phyloP scores from a whole-genome alignment of 2,329 filamentous ascomycete genomes.

The Cercospora berteroae region DNA sequence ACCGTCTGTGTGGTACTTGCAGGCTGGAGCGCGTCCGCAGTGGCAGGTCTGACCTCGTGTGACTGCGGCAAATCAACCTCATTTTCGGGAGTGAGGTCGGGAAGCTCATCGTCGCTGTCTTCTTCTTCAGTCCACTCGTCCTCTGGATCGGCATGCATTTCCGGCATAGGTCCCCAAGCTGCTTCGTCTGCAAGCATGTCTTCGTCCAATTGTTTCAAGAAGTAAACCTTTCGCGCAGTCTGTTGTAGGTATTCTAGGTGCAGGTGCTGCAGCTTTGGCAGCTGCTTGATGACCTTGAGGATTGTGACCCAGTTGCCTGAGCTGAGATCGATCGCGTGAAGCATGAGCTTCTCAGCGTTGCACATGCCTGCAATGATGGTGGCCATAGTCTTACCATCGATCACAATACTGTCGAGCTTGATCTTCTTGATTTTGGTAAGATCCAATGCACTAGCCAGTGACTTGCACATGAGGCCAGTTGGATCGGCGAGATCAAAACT shows the following conservation, averaged over 20 bases:
- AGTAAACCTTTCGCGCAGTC: slow-evolving; percentile 27
- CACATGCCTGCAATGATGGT: slow-evolving; percentile 14
- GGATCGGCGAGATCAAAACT: slow-evolving; percentile 13
- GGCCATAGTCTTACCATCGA: slow-evolving; percentile 15
- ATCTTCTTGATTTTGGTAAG: slow-evolving; percentile 18
- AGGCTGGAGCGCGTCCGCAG: background rate
- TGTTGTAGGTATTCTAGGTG: slow-evolving; percentile 31
- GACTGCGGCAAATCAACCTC: background rate
- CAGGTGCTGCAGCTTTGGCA: slow-evolving; percentile 29
- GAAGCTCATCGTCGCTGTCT: slow-evolving; percentile 9
- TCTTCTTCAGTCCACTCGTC: slow-evolving; percentile 16
- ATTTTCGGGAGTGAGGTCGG: slow-evolving; percentile 10
- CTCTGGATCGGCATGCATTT: slow-evolving; percentile 7
- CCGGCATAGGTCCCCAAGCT: slow-evolving; percentile 6
- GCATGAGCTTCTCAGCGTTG: slow-evolving; percentile 11
- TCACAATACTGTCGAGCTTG: slow-evolving; percentile 16
- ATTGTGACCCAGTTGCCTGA: slow-evolving; percentile 30
- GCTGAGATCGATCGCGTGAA: slow-evolving; percentile 23
- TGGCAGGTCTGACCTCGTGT: background rate
- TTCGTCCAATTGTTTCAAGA: slow-evolving; percentile 26
- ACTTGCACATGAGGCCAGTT: slow-evolving; percentile 10
- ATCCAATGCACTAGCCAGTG: slow-evolving; percentile 13
- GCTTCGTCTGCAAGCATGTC: slow-evolving; percentile 1
- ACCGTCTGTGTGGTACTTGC: background rate
- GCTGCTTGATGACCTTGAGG: slow-evolving; percentile 25